Evolutionary conservation across 768 basidiomycete species (phyloP), one percentile per base, ranked within the genome.

Genomic region (Boletus rubescentipes): DNA sequence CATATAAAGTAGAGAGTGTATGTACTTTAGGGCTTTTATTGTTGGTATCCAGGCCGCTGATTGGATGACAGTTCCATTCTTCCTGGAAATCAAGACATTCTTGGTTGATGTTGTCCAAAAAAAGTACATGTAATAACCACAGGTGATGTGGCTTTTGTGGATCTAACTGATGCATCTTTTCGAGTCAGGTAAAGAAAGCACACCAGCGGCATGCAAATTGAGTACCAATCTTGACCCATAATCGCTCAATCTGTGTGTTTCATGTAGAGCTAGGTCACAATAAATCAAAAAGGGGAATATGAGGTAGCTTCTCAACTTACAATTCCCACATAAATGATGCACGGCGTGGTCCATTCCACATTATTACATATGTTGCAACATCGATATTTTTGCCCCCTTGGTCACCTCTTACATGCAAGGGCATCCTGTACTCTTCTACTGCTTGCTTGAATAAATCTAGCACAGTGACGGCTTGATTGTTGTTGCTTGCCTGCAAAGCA

Each of bases 101-200:
- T 6, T 26, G 26, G 26, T 26, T 26, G 6, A 26, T 26, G 26
- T 3, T 6, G 26, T 3, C 4, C 4, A 26, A 6, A 26, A 26
- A 26, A 6, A 26, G 26, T 4, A 26, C 26, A 26, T 26, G 26
- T 26, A 26, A 6, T 4, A 26, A 4, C 26, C 26, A 26, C 6
- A 26, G 26, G 26, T 26, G 26, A 26, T 26, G 26, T 26, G 26
- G 26, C 3, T 26, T 26, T 26, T 26, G 26, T 4, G 26, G 26
- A 26, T 26, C 6, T 3, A 26, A 6, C 26, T 4, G 3, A 6
- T 26, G 26, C 26, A 3, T 3, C 3, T 26, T 26, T 26, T 77
- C 76, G 0, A 80, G 65, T 0, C 63, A 58, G 0, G 42, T 58
- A 38, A 81, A 81, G 14, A 80, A 79, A 0, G 72, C 76, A 2